These are phyloP conservation scores for Prunus mongolica DNA, from an alignment of 306 rosid species.

Conservation along the genomic window DNA sequence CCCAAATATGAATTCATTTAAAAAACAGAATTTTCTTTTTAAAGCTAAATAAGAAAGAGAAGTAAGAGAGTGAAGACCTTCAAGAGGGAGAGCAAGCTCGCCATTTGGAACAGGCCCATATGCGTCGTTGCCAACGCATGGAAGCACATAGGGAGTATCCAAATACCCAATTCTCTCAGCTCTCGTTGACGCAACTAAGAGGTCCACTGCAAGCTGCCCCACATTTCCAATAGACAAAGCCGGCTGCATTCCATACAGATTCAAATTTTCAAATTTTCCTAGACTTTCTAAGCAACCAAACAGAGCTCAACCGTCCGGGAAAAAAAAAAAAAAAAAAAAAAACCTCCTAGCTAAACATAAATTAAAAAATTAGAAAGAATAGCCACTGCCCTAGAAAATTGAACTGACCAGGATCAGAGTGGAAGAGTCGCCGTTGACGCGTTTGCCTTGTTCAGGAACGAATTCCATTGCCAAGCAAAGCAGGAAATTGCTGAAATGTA, in stretches of 20 bases:
- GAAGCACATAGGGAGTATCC: slow-evolving; percentile 74
- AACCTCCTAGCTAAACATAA: neutral
- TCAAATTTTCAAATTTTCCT: neutral
- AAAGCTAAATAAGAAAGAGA: neutral
- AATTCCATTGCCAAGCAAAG: slow-evolving; percentile 44
- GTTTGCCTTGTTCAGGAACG: slow-evolving; percentile 57
- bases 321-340: neutral
- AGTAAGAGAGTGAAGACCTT: slow-evolving; percentile 49
- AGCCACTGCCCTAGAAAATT: slow-evolving; percentile 13
- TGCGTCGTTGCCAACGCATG: slow-evolving; percentile 93
- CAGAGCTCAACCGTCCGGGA: neutral
- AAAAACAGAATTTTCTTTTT: neutral
- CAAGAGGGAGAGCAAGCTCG: slow-evolving; percentile 80
- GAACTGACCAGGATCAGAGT: slow-evolving; percentile 71
- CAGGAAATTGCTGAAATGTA: neutral
- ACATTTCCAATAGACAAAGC: slow-evolving; percentile 89
- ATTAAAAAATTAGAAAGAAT: neutral
- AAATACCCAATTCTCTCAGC: slow-evolving; percentile 76
- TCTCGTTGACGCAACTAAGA: slow-evolving; percentile 58
- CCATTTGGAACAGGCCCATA: slow-evolving; percentile 79
- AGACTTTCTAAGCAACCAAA: neutral
- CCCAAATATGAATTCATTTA: neutral
- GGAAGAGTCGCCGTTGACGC: slow-evolving; percentile 43
- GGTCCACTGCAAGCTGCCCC: slow-evolving; percentile 82
- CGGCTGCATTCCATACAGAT: slow-evolving; percentile 43